phyloP scores from a whole-genome alignment of 495 filamentous ascomycete genomes.

The Neurospora sp. region DNA sequence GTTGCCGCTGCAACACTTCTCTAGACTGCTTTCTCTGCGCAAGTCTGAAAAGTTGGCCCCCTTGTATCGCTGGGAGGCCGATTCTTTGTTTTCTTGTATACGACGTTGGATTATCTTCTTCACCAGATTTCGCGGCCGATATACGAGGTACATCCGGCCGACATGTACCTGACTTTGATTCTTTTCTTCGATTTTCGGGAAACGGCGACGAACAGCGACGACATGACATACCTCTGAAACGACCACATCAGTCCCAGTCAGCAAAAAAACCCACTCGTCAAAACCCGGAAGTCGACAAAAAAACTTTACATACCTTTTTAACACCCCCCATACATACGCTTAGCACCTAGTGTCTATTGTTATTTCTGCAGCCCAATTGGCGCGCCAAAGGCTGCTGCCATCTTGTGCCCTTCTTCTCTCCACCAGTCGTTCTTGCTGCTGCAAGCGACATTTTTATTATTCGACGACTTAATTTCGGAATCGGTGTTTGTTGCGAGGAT shows the following conservation, averaged over 20 bases:
- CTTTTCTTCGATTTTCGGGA: not conserved
- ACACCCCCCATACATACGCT: not conserved
- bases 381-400: not conserved
- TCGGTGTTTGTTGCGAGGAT: not conserved
- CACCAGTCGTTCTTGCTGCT: not conserved
- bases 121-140: not conserved
- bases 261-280: not conserved
- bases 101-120: not conserved
- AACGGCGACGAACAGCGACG: not conserved
- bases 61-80: not conserved
- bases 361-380: not conserved
- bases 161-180: not conserved
- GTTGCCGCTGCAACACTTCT: constrained; percentile 36
- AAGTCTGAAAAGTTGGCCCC: not conserved
- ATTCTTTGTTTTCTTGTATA: not conserved
- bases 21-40: constrained; percentile 5
- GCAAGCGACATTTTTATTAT: not conserved
- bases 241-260: not conserved
- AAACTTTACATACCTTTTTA: not conserved
- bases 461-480: not conserved
- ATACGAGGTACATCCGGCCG: not conserved
- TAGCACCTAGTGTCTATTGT: not conserved
- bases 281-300: not conserved
- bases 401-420: not conserved
- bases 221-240: not conserved